Base-by-base conservation (phyloP, 2,329 filamentous ascomycete species). In the Neofusicoccum umdonicola region DNA sequence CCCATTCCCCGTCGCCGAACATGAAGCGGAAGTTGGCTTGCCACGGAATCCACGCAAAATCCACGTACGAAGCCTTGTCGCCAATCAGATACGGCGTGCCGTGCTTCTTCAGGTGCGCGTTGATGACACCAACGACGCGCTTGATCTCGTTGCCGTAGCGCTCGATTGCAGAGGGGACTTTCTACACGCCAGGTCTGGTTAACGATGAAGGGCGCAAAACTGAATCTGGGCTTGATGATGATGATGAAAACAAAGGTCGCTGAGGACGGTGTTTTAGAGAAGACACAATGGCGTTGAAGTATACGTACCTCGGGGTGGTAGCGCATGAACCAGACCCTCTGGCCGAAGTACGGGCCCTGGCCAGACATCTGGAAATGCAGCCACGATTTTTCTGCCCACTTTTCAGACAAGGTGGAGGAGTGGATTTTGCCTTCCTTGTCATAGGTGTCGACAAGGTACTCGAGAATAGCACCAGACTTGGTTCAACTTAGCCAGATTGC, bases 281-380 rank as follows among this genome's bases (percentile, higher is more conserved):
- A 39, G 2, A 39, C 2, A 39, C 37, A 39, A 11, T 12, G 3
- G 37, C 37, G 13, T 15, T 12, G 11, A 39, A 9, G 37, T 15
- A 39, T 39, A 4, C 37, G 37, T 15, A 50, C 37, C 66, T 68
- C 9, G 67, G 72, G 11, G 27, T 50, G 47, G 22, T 8, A 13
- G 47, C 11, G 47, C 47, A 34, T 4, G 66, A 79, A 79, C 77
- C 77, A 79, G 17, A 66, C 63, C 1, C 66, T 68, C 66, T 76
- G 73, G 0, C 74, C 74, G 42, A 70, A 83, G 68, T 83, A 83
- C 0, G 81, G 81, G 1, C 81, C 81, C 67, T 83, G 81, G 4
- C 80, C 80, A 3, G 75, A 74, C 44, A 72, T 71, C 70, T 83
- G 80, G 70, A 77, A 82, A 68, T 75, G 76, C 2, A 83, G 73